These are phyloP conservation scores for Colletotrichum siamense DNA, from an alignment of 2,329 filamentous ascomycete genomes.

Conservation along the genomic window DNA sequence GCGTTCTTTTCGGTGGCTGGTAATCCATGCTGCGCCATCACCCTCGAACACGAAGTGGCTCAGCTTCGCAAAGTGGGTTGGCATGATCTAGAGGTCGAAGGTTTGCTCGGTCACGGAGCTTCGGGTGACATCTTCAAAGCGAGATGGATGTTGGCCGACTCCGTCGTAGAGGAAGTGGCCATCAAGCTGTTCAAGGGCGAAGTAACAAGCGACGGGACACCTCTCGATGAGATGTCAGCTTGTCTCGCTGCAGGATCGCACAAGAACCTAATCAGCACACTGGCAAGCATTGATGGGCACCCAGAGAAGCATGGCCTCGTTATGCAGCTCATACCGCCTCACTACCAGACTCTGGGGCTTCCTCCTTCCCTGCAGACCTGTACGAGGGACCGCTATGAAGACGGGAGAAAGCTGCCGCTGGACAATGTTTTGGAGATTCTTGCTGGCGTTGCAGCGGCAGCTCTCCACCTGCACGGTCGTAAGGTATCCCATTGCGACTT, in stretches of 20 bases:
- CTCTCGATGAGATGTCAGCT: slow-evolving; percentile 54
- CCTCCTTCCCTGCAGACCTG: slow-evolving; percentile 51
- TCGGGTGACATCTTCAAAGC: slow-evolving; percentile 52
- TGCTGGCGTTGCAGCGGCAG: slow-evolving; percentile 44
- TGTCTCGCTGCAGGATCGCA: slow-evolving; percentile 51
- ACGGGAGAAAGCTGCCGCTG: slow-evolving; percentile 31
- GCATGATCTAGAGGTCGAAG: slow-evolving; percentile 42
- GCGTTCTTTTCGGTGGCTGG: slow-evolving; percentile 53
- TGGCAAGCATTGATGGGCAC: slow-evolving; percentile 47
- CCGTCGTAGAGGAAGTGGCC: slow-evolving; percentile 42
- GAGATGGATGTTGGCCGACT: slow-evolving; percentile 34
- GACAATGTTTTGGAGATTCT: slow-evolving; percentile 40
- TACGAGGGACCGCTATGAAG: slow-evolving; percentile 48
- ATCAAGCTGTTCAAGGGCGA: slow-evolving; percentile 55
- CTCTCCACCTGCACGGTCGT: slow-evolving; percentile 46
- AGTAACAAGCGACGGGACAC: slow-evolving; percentile 51
- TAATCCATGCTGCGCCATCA: slow-evolving; percentile 45
- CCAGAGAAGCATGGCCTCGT: slow-evolving; percentile 47
- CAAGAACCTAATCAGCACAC: slow-evolving; percentile 48
- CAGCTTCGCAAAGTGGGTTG: slow-evolving; percentile 44
- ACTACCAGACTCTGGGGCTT: slow-evolving; percentile 46
- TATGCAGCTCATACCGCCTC: slow-evolving; percentile 50
- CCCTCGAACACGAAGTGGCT: slow-evolving; percentile 14
- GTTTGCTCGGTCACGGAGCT: slow-evolving; percentile 48
- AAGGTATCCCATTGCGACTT: slow-evolving; percentile 52